Conservation (phyloP, 768 basidiomycete species). For the Kwoniella europaea region DNA sequence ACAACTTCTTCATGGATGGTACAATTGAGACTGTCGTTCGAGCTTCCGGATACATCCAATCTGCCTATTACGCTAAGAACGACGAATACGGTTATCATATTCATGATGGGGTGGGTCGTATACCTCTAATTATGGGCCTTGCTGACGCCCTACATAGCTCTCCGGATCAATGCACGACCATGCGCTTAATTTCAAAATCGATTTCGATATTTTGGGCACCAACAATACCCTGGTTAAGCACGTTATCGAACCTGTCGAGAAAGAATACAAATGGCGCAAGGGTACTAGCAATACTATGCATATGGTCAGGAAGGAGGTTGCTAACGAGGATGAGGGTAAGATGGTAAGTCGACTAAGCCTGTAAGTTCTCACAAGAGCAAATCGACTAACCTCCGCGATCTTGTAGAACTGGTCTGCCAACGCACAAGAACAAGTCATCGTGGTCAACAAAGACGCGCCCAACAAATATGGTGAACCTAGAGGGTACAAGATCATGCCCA, state of each 20-base stretch:
- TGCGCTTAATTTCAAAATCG: conserved; percentile 69
- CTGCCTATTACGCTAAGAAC: conserved; percentile 65
- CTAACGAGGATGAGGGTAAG: conserved; percentile 60
- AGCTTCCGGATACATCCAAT: conserved; percentile 72
- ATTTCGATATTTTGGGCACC: conserved; percentile 68
- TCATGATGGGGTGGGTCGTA: conserved; percentile 31
- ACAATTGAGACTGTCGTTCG: conserved; percentile 69
- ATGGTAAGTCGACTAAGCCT: conserved; percentile 48
- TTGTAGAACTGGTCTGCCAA: conserved; percentile 47
- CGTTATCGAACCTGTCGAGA: conserved; percentile 23
- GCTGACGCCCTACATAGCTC: conserved; percentile 61
- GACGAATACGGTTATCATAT: conserved; percentile 66
- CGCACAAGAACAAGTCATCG: conserved; percentile 35
- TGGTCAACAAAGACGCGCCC: conserved; percentile 54
- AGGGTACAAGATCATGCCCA: conserved; percentile 56
- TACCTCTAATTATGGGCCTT: background rate
- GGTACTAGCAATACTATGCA: conserved; percentile 40
- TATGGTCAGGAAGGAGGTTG: conserved; percentile 41
- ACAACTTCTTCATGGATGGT: conserved; percentile 69
- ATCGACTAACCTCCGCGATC: no score
- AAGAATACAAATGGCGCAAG: conserved; percentile 26
- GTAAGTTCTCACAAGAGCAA: background rate
- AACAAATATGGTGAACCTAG: conserved; percentile 56
- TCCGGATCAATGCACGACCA: conserved; percentile 70
- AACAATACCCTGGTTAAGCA: conserved; percentile 65